phyloP scores from a whole-genome alignment of 495 filamentous ascomycete species.

The Aspergillus panamensis region DNA sequence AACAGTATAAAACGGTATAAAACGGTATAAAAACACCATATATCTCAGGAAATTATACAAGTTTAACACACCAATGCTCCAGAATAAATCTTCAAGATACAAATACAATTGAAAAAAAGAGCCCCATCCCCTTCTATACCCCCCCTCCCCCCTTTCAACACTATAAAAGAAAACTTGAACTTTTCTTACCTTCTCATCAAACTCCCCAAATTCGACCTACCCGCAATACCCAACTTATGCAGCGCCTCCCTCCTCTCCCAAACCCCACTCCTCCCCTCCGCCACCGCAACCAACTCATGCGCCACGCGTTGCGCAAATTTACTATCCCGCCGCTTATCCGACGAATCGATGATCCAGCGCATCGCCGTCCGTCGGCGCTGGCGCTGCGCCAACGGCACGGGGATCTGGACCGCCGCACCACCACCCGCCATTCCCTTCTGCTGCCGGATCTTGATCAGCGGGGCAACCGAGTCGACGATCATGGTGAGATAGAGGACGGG shows the following conservation, averaged over 20 bases:
- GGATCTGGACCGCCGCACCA: constrained; percentile 77
- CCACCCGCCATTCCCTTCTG: constrained; percentile 80
- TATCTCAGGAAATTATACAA: not conserved
- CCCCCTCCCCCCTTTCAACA: not conserved
- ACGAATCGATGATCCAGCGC: constrained; percentile 81
- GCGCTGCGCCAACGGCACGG: constrained; percentile 66
- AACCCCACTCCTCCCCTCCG: constrained; percentile 76
- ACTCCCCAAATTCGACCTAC: constrained; percentile 65
- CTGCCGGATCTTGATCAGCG: constrained; percentile 71
- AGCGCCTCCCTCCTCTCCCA: constrained; percentile 75
- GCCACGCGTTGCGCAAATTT: constrained; percentile 75
- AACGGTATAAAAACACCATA: not conserved
- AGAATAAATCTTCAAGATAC: not conserved
- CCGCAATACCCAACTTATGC: constrained; percentile 70
- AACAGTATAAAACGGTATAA: not conserved
- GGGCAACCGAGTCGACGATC: constrained; percentile 95
- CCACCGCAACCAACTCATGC: constrained; percentile 80
- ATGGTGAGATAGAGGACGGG: constrained; percentile 75
- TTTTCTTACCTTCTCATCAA: not conserved
- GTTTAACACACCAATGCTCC: not conserved
- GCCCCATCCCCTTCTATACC: not conserved
- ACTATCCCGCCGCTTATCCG: constrained; percentile 62
- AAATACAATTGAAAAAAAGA: not conserved
- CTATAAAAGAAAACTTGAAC: not conserved
- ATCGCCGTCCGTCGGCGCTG: constrained; percentile 77